Evolutionary conservation across 2,329 filamentous ascomycete species (phyloP), one percentile per base, ranked within the genome.

Genomic region (Nigrograna mackinnonii): DNA sequence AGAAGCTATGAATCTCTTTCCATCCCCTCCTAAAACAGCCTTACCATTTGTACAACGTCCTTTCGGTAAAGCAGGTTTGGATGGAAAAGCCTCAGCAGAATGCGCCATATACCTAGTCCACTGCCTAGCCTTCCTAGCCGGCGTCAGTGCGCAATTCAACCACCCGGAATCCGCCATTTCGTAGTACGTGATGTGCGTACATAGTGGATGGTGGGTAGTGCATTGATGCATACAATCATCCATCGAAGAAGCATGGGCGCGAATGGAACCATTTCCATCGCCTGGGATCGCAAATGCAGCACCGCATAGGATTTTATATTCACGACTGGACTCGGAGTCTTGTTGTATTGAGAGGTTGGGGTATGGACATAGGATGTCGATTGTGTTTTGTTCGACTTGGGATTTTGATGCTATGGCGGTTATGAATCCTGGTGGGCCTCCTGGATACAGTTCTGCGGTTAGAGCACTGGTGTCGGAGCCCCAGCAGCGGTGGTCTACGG

Each of bases 341-440:
- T 28, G 9, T n/a, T 28, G 24, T n/a, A n/a, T 28, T 9, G 24
- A 28, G 9, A 28, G n/a, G 24, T 28, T 28, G 9, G 24, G 24
- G n/a, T 28, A 28, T 28, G 24, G 24, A 28, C 24, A 28, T 9
- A 28, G 9, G 9, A 28, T 28, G 24, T 28, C 24, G 24, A 9
- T 28, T n/a, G n/a, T 28, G 24, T 28, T n/a, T n/a, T 28, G 24
- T 28, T 28, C 24, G 24, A 28, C 24, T 28, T 28, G 24, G n/a
- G 9, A 9, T 9, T 9, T 9, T 9, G n/a, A 9, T n/a, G 24
- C 24, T n/a, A n/a, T 28, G 24, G 24, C 24, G 24, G 9, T 28
- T 9, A 28, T 28, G n/a, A n/a, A n/a, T n/a, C n/a, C n/a, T n/a
- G n/a, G n/a, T n/a, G n/a, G n/a, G n/a, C n/a, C n/a, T n/a, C n/a